Percentiles rank a stretch among this genome's conserved stretches.
Conservation (phyloP, 2,329 filamentous ascomycete species). For the Trichoderma gracile region DNA sequence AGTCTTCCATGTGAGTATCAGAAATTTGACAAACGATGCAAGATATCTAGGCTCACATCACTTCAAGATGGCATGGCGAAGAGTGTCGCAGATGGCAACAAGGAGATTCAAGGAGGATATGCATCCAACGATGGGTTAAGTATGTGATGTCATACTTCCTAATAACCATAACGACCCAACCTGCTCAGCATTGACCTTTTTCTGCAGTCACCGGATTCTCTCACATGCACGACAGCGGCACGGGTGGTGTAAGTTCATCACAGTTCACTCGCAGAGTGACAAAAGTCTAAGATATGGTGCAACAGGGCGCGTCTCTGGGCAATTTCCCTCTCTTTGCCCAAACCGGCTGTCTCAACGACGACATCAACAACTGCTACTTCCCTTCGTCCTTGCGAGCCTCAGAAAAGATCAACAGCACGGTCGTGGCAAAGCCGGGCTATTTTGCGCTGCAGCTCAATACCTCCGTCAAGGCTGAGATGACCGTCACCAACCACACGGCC, state of each 20-base stretch:
- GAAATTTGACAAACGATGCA: not conserved
- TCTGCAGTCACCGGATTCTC: slow-evolving; percentile 50
- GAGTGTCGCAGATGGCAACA: slow-evolving; percentile 30
- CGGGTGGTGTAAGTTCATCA: slow-evolving; percentile 29
- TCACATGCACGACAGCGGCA: slow-evolving; percentile 51
- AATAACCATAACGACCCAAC: no score
- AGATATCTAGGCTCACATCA: not conserved
- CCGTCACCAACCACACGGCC: slow-evolving; percentile 58
- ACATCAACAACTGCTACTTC: slow-evolving; percentile 53
- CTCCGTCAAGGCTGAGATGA: slow-evolving; percentile 63
- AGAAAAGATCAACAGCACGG: slow-evolving; percentile 50
- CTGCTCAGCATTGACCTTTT: not conserved
- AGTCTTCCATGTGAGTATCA: slow-evolving; percentile 43
- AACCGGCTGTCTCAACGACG: slow-evolving; percentile 48
- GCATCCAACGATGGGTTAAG: slow-evolving; percentile 44
- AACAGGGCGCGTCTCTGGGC: slow-evolving; percentile 46
- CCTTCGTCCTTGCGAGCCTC: slow-evolving; percentile 50
- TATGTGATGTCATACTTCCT: not conserved
- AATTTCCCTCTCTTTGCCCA: slow-evolving; percentile 56
- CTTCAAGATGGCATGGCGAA: slow-evolving; percentile 35
- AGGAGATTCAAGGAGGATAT: slow-evolving; percentile 52
- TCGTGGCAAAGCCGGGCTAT: slow-evolving; percentile 61
- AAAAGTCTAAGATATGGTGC: not conserved
- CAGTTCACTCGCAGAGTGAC: not conserved
- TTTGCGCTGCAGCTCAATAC: slow-evolving; percentile 59